Percentiles rank a stretch among this genome's conserved stretches.
Evolutionary conservation across 2,329 filamentous ascomycete genomes (phyloP).

Genomic region (Purpureocillium lavendulum): DNA sequence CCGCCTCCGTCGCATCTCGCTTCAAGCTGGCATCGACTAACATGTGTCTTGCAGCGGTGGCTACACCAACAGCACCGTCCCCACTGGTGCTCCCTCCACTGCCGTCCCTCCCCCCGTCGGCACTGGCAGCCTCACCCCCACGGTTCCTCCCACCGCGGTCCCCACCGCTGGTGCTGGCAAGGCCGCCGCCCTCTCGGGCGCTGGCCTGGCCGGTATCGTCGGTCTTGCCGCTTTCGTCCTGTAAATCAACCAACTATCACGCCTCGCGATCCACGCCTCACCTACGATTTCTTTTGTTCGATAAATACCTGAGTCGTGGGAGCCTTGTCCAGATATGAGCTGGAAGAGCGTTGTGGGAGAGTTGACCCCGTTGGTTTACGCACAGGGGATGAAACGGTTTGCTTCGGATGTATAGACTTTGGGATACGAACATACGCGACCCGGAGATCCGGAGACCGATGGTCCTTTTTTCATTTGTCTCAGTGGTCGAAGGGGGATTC

Average conservation of each 20-base stretch:
- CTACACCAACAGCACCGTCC: constrained; percentile 22
- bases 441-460: constrained; percentile 15
- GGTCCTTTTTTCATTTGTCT: constrained; percentile 3
- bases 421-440: constrained; percentile 26
- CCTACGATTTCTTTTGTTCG: constrained; percentile 32
- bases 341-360: constrained; percentile 22
- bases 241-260: constrained; percentile 37
- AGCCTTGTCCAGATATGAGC: constrained; percentile 27
- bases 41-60: too few species aligned
- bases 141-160: constrained; percentile 25
- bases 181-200: constrained; percentile 47
- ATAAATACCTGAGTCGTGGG: constrained; percentile 31
- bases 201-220: constrained; percentile 51
- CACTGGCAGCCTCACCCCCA: constrained; percentile 13
- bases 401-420: constrained; percentile 26
- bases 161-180: constrained; percentile 49
- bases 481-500: constrained; percentile 6
- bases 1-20: too few species aligned
- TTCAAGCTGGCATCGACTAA: too few species aligned
- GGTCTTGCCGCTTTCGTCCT: constrained; percentile 50
- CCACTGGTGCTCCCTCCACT: constrained; percentile 11
- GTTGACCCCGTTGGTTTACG: constrained; percentile 15
- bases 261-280: constrained; percentile 25
- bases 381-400: constrained; percentile 12
- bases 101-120: constrained; percentile 11